Percentiles rank a stretch among this genome's conserved stretches.
phyloP scores from a whole-genome alignment of 2,329 filamentous ascomycete species.

The Diaporthe vaccinii region DNA sequence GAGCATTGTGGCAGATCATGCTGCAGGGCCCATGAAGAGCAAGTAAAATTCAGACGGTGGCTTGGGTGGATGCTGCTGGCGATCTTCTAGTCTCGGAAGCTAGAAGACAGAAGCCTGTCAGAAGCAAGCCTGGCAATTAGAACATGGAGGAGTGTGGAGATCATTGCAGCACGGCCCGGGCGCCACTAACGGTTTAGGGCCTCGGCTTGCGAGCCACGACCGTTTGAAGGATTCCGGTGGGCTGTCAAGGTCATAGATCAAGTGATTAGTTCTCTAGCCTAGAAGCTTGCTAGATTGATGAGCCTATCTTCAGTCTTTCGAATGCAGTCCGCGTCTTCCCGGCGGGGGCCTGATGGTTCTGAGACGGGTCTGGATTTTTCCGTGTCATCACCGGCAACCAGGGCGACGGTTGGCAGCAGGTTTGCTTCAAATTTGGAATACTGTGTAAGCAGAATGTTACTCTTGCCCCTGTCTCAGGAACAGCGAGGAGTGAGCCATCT shows the following conservation, averaged over 20 bases:
- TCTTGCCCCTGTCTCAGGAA: neutral
- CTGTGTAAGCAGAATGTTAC: neutral
- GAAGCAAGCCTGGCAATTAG: slow-evolving; percentile 1
- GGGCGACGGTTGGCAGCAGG: neutral
- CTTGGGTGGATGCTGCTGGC: neutral
- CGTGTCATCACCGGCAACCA: neutral
- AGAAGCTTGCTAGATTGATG: neutral
- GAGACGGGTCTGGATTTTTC: neutral
- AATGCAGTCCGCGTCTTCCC: neutral
- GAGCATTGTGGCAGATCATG: neutral
- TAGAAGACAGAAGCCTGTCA: slow-evolving; percentile 8
- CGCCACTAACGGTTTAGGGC: slow-evolving; percentile 18
- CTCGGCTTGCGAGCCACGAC: slow-evolving; percentile 11
- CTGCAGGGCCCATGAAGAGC: neutral
- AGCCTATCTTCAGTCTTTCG: too few species aligned
- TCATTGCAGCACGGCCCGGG: slow-evolving; percentile 17
- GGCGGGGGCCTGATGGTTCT: neutral
- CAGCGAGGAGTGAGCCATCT: neutral
- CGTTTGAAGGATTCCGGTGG: neutral
- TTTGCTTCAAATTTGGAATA: neutral
- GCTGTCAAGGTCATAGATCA: neutral
- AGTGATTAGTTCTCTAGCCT: neutral
- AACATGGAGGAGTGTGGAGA: neutral
- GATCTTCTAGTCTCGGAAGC: neutral
- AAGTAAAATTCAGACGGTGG: neutral